Conservation (phyloP, 352 stramenopile genomes). For the Pythium folliculosum region DNA sequence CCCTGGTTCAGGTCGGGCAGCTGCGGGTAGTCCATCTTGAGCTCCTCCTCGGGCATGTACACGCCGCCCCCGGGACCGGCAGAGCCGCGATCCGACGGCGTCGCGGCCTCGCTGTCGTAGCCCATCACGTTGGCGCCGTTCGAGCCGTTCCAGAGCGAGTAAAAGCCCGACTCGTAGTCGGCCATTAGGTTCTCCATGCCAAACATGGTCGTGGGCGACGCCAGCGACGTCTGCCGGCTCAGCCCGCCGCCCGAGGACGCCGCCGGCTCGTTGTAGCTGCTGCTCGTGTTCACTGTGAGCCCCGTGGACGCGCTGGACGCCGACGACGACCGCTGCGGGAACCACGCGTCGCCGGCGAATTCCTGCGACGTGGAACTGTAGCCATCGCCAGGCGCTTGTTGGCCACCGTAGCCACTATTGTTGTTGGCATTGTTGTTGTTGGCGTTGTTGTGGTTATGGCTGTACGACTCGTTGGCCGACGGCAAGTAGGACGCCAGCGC, state of each 20-base stretch:
- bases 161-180: constrained; percentile 69
- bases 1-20: constrained; percentile 69
- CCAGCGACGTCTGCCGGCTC: constrained; percentile 31
- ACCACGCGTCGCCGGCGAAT: constrained; percentile 20
- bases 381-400: neutral
- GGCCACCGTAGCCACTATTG: neutral
- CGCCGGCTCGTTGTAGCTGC: constrained; percentile 9
- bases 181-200: constrained; percentile 60
- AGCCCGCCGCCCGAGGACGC: neutral
- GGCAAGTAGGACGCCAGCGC: constrained; percentile 24
- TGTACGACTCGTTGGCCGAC: constrained; percentile 10
- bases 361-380: constrained; percentile 8
- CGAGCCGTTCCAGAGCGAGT: constrained; percentile 66
- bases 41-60: constrained; percentile 57
- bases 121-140: constrained; percentile 43
- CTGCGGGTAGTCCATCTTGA: constrained; percentile 75
- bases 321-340: constrained; percentile 13
- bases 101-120: constrained; percentile 45
- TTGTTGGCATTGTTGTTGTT: constrained; percentile 1
- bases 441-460: too few relatives aligned
- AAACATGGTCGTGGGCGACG: constrained; percentile 54
- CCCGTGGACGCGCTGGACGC: neutral
- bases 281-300: constrained; percentile 6
- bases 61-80: constrained; percentile 9
- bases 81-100: neutral